Base-by-base conservation (phyloP, 768 basidiomycete genomes). In the Tricholomella constricta region DNA sequence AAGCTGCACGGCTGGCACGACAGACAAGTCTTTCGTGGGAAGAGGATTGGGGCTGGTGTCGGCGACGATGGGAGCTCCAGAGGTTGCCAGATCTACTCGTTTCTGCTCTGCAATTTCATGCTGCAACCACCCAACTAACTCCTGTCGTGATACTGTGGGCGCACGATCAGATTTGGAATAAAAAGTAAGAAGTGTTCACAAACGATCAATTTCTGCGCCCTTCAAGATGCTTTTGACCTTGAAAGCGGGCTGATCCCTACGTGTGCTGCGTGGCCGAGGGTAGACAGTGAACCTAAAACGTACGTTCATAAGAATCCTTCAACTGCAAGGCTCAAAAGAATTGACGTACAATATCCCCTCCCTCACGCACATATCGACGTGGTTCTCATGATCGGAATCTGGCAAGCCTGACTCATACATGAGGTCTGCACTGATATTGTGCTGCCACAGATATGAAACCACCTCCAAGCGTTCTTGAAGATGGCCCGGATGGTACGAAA, bases 211-310 rank as follows among this genome's bases (percentile, higher is more conserved):
- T 65, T 92, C 91, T 0, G 85, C 85, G 20, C 87, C 86, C 65
- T 83, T 87, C 45, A 93, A 74, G 20, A 93, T 84, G 59, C 87
- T 91, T 73, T 91, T 91, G 42, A 92, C 83, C 62, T 86, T 91
- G 79, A 89, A 92, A 1, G 85, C 84, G 8, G 82, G 67, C 48
- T 85, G 82, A 55, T 87, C 85, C 37, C 82, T 72, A 17, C 81
- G 79, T 27, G 70, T 74, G 12, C 72, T 71, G 35, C 85, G 81
- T 17, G 88, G 82, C 15, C 78, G 72, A 27, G 75, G 70, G 51
- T 74, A 77, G 3, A 74, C 74, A 6, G 71, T 78, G 54, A 79
- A 82, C 22, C 68, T 78, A 37, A 2, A 3, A 40, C 6, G 31
- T 34, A 12, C 22, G 35, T 10, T 14, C 5, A 23, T 51, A 14